Evolutionary conservation across 495 filamentous ascomycete genomes (phyloP), one percentile per base, ranked within the genome.

Genomic region (Penicillium desertorum): DNA sequence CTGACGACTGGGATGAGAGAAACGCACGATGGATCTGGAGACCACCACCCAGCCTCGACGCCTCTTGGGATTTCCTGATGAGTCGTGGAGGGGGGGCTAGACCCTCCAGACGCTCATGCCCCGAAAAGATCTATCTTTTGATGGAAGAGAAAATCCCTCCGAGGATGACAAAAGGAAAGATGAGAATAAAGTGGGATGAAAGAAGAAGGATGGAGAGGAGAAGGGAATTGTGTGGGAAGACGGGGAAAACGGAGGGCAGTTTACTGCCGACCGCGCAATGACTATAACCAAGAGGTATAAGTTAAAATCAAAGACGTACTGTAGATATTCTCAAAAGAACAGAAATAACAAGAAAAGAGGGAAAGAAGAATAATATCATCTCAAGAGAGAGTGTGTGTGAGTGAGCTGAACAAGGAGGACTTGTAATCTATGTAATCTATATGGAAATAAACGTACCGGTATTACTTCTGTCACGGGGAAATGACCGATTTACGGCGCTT

Each of bases 51-150:
- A 51, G 57, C 30, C 49, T 45, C 37, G 41, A 57, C 17, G n/a
- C 34, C 39, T 23, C 47, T 58, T 48, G 17, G 45, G 45, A 34
- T 32, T 48, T 48, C 45, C 45, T 48, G 29, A 46, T 46, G 42
- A 47, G 58, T 62, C 59, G 58, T 61, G 59, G 59, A 62, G 64
- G 64, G 56, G 65, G 65, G 68, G 63, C 63, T 66, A 71, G 65
- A 71, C 68, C 68, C 68, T 71, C 65, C 65, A 59, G 51, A 60
- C 61, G 65, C 62, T 67, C 61, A 66, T 65, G 61, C 64, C 62
- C 61, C 59, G 63, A 62, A 41, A 42, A 23, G 51, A 54, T 49
- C 19, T 36, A 60, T 43, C 43, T 14, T 39, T 46, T 25, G 36
- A 60, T 55, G 44, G 57, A 56, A 41, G 44, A 42, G 34, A 20